Base-by-base conservation (phyloP, 2,329 filamentous ascomycete species). In the Chaetomiaceae sp. region DNA sequence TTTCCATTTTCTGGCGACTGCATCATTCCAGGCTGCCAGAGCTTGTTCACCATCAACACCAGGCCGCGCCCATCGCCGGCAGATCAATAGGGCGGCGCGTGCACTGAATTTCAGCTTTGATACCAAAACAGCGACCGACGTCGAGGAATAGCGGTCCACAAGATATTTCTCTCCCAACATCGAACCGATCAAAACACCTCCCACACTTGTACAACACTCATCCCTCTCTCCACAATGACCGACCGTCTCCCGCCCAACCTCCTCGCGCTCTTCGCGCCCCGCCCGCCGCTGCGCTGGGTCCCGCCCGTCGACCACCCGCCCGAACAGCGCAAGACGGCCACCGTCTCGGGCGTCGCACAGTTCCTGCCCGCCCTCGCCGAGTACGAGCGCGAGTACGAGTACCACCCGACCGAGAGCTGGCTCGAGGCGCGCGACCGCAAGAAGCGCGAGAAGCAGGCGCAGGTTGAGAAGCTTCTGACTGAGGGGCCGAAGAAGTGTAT, bases 171-270 rank as follows among this genome's bases (percentile, higher is more conserved):
- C n/a, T n/a, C n/a, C n/a, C n/a, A n/a, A n/a, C n/a, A n/a, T n/a
- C n/a, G n/a, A n/a, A n/a, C n/a, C n/a, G 25, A 39, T 15, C 29
- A 20, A 49, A 39, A 20, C 40, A 39, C 20, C 29, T 4, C 33
- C 15, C 42, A 15, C 17, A 9, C 25, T 9, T 9, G 25, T 9
- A 27, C 25, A 7, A 9, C 27, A 31, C 27, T 11, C 27, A 31
- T 31, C 27, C 9, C 9, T 12, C 5, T 5, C 9, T 12, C 4
- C 27, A 76, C 64, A 58, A 99, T 97, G 94, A 97, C 94, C 47
- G 92, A 96, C 79, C 94, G 95, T 74, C 87, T 99, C 19, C 92
- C 94, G 54, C 89, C 88, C 52, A 92, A 95, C 69, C 82, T 97
- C 55, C 81, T 97, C 65, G 88, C 89, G 72, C 89, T 97, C 63